phyloP scores from a whole-genome alignment of 805 yeast species.

The Candida manassasensis region DNA sequence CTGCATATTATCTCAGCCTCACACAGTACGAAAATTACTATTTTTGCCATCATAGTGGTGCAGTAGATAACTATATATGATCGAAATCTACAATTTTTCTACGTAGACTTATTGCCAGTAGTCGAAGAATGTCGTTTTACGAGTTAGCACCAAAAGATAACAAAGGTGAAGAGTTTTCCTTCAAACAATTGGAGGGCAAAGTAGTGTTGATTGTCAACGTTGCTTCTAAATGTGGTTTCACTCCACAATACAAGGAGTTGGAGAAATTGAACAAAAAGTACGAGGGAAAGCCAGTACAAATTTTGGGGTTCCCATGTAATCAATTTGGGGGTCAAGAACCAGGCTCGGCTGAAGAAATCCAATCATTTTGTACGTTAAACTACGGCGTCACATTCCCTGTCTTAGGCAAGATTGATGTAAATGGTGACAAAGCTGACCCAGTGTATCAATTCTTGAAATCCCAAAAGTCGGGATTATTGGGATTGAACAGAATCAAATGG shows the following conservation, averaged over 20 bases:
- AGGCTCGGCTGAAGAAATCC: slow-evolving; percentile 53
- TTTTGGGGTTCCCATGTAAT: slow-evolving; percentile 43
- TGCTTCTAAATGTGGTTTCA: slow-evolving; percentile 41
- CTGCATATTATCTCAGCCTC: too few species aligned
- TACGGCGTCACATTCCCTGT: slow-evolving; percentile 92
- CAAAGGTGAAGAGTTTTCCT: slow-evolving; percentile 34
- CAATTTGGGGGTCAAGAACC: slow-evolving; percentile 43
- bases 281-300: slow-evolving; percentile 30
- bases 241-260: slow-evolving; percentile 40
- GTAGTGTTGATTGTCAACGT: slow-evolving; percentile 44
- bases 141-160: slow-evolving; percentile 37
- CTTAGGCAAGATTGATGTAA: slow-evolving; percentile 81
- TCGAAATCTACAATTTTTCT: too few species aligned
- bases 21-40: too few species aligned
- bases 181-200: slow-evolving; percentile 39
- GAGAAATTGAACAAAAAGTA: slow-evolving; percentile 40
- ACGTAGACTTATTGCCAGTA: too few species aligned
- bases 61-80: neutral
- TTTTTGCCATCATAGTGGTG: neutral
- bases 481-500: slow-evolving; percentile 41
- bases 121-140: slow-evolving; percentile 29
- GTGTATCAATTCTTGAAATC: slow-evolving; percentile 74
- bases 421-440: slow-evolving; percentile 76
- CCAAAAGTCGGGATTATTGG: slow-evolving; percentile 45
- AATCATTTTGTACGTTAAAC: slow-evolving; percentile 67